Percentiles rank a stretch among this genome's conserved stretches.
These are phyloP conservation scores for Ustulina deusta DNA, from an alignment of 2,329 filamentous ascomycete genomes.

Conservation along the genomic window DNA sequence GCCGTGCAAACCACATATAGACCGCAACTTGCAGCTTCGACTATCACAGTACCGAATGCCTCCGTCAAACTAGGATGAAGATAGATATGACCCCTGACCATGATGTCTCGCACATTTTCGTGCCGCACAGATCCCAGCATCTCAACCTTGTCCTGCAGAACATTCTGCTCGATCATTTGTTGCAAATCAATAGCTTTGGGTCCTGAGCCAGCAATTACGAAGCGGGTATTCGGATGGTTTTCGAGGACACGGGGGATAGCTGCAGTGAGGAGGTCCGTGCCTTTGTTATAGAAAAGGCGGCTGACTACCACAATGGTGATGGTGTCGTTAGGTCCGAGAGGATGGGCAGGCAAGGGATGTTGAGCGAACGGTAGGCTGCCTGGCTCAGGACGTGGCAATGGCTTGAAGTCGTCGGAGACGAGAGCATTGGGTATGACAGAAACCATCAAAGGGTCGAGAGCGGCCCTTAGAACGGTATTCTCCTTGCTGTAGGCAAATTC, in stretches of 20 bases:
- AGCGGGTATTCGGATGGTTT: conserved; percentile 90
- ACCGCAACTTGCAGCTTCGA: conserved; percentile 95
- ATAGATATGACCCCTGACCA: conserved; percentile 97
- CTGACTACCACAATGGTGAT: conserved; percentile 98
- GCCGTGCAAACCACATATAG: conserved; percentile 97
- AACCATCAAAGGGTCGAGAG: conserved; percentile 94
- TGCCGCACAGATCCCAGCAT: conserved; percentile 93
- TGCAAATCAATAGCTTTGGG: conserved; percentile 98
- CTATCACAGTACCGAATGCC: conserved; percentile 97
- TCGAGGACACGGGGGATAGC: conserved; percentile 93
- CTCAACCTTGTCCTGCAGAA: conserved; percentile 92
- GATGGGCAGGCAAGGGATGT: conserved; percentile 69
- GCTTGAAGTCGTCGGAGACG: conserved; percentile 94
- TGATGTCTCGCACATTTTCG: conserved; percentile 96
- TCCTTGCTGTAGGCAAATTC: conserved; percentile 76
- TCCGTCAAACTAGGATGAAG: conserved; percentile 95
- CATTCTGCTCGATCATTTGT: conserved; percentile 96
- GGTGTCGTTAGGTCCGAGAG: conserved; percentile 82
- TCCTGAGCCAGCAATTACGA: conserved; percentile 95
- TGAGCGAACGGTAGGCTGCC: conserved; percentile 55
- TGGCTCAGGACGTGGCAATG: conserved; percentile 64
- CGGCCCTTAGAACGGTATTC: conserved; percentile 94
- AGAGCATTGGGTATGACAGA: conserved; percentile 98
- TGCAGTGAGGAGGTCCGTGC: conserved; percentile 95
- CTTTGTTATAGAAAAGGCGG: conserved; percentile 98